These are phyloP conservation scores for Mediolabrus comicus DNA, from an alignment of 108 stramenopile species.

Conservation along the genomic window DNA sequence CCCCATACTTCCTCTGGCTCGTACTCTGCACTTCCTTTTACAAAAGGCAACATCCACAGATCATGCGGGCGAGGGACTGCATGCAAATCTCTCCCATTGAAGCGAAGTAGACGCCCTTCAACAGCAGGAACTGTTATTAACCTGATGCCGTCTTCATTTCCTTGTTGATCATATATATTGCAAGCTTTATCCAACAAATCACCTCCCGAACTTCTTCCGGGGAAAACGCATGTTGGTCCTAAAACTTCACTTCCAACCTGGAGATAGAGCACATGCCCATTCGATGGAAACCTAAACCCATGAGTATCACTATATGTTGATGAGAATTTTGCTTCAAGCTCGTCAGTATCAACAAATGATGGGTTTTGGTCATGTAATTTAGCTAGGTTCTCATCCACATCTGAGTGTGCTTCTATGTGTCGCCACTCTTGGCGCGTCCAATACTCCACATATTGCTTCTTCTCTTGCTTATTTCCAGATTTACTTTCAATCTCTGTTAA, in stretches of 20 bases:
- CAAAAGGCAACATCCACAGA: slow-evolving; percentile 70
- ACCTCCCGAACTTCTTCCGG: slow-evolving; percentile 52
- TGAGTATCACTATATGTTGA: slow-evolving; percentile 14
- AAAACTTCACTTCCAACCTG: slow-evolving; percentile 59
- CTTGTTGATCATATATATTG: not conserved
- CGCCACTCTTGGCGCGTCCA: slow-evolving; percentile 77
- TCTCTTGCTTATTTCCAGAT: not conserved
- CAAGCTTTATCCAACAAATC: slow-evolving; percentile 39
- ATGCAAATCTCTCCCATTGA: slow-evolving; percentile 67
- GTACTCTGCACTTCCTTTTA: slow-evolving; percentile 46
- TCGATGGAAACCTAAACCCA: slow-evolving; percentile 54
- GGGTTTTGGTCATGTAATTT: slow-evolving; percentile 38
- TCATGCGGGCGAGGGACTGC: slow-evolving; percentile 76
- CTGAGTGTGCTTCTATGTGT: slow-evolving; percentile 76
- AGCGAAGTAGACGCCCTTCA: slow-evolving; percentile 65
- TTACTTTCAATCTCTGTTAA: slow-evolving; percentile 37
- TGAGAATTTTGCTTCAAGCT: slow-evolving; percentile 30
- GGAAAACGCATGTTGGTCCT: slow-evolving; percentile 74
- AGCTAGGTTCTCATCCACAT: slow-evolving; percentile 69
- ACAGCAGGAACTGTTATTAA: slow-evolving; percentile 65
- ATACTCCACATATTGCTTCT: slow-evolving; percentile 63
- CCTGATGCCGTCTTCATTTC: slow-evolving; percentile 34
- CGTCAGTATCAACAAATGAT: not conserved
- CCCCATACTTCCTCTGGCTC: slow-evolving; percentile 60
- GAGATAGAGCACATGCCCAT: slow-evolving; percentile 77